These are phyloP conservation scores for Aspergillus fischeri DNA, from an alignment of 2,329 filamentous ascomycete genomes.

Conservation along the genomic window DNA sequence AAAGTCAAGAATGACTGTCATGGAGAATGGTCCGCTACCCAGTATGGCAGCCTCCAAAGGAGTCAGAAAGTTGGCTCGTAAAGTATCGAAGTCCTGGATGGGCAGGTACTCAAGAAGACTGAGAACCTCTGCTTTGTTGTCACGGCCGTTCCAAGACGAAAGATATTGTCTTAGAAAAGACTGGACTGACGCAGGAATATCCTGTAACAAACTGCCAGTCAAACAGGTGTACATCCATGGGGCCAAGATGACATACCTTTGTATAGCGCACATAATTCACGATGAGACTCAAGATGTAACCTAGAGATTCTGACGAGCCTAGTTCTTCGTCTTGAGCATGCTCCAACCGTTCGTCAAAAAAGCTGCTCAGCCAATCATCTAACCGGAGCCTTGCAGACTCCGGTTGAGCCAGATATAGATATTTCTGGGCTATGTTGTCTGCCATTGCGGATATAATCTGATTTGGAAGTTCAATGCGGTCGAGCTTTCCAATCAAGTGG, in stretches of 20 bases:
- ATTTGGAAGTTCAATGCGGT: slow-evolving; percentile 75
- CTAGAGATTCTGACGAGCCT: slow-evolving; percentile 33
- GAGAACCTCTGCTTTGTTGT: slow-evolving; percentile 45
- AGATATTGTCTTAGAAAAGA: slow-evolving; percentile 50
- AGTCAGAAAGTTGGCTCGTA: slow-evolving; percentile 36
- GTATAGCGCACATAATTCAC: slow-evolving; percentile 34
- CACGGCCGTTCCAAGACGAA: slow-evolving; percentile 58
- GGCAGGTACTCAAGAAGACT: slow-evolving; percentile 32
- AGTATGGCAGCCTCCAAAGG: slow-evolving; percentile 41
- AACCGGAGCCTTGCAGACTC: slow-evolving; percentile 42
- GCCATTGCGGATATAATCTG: slow-evolving; percentile 73
- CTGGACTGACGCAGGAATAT: slow-evolving; percentile 29
- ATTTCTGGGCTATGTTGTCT: slow-evolving; percentile 74
- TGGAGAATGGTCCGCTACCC: slow-evolving; percentile 44
- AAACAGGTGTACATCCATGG: neutral
- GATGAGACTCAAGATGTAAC: slow-evolving; percentile 31
- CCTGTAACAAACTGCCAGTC: slow-evolving; percentile 18
- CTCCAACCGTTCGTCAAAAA: slow-evolving; percentile 36
- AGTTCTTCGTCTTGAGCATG: slow-evolving; percentile 43
- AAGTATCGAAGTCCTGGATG: slow-evolving; percentile 26
- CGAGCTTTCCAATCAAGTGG: slow-evolving; percentile 67
- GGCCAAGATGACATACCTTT: slow-evolving; percentile 27
- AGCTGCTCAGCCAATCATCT: slow-evolving; percentile 38
- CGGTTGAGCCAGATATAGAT: slow-evolving; percentile 61
- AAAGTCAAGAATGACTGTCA: slow-evolving; percentile 58